Evolutionary conservation across 192 early-diverging fungal genomes (phyloP).

Genomic region (Umbelopsis sp.): DNA sequence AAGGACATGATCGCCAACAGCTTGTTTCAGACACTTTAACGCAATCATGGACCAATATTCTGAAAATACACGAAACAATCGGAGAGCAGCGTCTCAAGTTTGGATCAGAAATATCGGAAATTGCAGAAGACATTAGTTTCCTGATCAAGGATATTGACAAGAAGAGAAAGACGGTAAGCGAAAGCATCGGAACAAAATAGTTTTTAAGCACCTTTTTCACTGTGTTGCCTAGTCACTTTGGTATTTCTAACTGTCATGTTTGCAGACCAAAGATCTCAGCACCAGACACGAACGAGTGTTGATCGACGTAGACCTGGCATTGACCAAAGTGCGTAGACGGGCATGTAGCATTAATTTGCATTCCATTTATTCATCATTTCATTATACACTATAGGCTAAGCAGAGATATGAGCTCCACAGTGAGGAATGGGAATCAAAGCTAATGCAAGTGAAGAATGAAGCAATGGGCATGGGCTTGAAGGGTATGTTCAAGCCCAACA

Average conservation of each 20-base stretch:
- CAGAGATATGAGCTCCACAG: slow-evolving; percentile 69
- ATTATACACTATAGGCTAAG: slow-evolving; percentile 55
- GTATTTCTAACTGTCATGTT: no score
- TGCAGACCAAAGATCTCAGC: slow-evolving; percentile 70
- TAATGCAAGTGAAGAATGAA: slow-evolving; percentile 57
- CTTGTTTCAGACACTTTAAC: slow-evolving; percentile 62
- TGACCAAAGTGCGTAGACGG: slow-evolving; percentile 70
- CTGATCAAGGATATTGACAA: slow-evolving; percentile 78
- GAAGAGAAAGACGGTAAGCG: slow-evolving; percentile 69
- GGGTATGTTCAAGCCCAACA: slow-evolving; percentile 51
- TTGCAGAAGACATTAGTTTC: slow-evolving; percentile 77
- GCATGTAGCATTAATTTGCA: not conserved
- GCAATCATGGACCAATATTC: slow-evolving; percentile 69
- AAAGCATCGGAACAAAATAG: not conserved
- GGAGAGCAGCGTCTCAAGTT: slow-evolving; percentile 82
- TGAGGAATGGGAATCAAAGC: slow-evolving; percentile 84
- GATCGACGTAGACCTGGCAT: slow-evolving; percentile 69
- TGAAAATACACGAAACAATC: slow-evolving; percentile 79
- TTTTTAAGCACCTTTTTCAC: no score
- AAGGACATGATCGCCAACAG: slow-evolving; percentile 54
- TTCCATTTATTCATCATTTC: not conserved
- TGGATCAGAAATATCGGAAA: slow-evolving; percentile 63
- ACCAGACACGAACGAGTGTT: slow-evolving; percentile 75
- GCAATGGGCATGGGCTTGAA: slow-evolving; percentile 41
- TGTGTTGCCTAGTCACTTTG: no score